phyloP scores from a whole-genome alignment of 805 yeast species.

The Blastobotrys robertii region DNA sequence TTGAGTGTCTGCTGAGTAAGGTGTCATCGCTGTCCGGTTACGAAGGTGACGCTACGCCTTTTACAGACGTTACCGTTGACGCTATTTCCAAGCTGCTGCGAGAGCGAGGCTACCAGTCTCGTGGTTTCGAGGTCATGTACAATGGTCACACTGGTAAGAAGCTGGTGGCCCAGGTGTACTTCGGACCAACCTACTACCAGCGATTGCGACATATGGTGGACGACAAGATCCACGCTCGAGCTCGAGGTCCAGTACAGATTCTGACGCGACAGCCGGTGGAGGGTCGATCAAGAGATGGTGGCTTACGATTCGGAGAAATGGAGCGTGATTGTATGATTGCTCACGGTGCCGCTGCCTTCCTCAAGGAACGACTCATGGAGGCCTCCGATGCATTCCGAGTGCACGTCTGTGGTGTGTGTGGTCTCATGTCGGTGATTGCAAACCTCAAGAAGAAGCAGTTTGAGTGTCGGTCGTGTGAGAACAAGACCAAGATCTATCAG shows the following conservation, averaged over 20 bases:
- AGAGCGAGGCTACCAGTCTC: conserved; percentile 93
- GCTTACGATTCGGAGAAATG: conserved; percentile 98
- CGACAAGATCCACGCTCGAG: conserved; percentile 98
- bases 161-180: conserved; percentile 94
- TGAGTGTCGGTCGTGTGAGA: conserved; percentile 97
- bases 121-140: conserved; percentile 98
- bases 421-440: conserved; percentile 96
- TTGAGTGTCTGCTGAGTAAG: conserved; percentile 92
- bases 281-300: conserved; percentile 99
- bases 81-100: conserved; percentile 86
- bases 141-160: conserved; percentile 98
- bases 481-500: conserved; percentile 96
- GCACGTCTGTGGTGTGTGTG: conserved; percentile 97
- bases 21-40: conserved; percentile 90
- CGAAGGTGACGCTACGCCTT: conserved; percentile 99
- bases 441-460: conserved; percentile 95
- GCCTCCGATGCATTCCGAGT: conserved; percentile 98
- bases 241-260: conserved; percentile 97
- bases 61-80: conserved; percentile 96
- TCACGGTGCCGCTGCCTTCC: conserved; percentile 97
- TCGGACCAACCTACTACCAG: conserved; percentile 99
- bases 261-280: conserved; percentile 97
- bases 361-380: conserved; percentile 97
- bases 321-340: conserved; percentile 99
- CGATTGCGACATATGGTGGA: conserved; percentile 99